These are phyloP conservation scores for Incumbomyces delicatus DNA, from an alignment of 2,329 filamentous ascomycete genomes.

Conservation along the genomic window DNA sequence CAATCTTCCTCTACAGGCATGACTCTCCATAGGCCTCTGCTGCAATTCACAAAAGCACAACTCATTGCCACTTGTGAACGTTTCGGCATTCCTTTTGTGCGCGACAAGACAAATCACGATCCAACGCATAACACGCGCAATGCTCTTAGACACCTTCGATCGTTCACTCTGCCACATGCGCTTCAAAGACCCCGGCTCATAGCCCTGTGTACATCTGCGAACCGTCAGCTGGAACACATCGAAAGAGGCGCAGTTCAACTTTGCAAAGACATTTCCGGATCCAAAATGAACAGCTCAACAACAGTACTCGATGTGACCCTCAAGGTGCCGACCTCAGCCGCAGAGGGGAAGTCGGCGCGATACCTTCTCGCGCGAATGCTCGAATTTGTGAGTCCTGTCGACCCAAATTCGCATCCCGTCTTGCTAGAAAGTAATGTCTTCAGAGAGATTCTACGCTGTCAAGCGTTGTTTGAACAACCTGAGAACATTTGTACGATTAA, in stretches of 20 bases:
- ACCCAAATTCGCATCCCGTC: not conserved
- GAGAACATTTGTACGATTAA: not conserved
- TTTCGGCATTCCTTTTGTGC: slow-evolving; percentile 63
- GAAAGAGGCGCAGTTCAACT: not conserved
- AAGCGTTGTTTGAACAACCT: not conserved
- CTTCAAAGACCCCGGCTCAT: slow-evolving; percentile 36
- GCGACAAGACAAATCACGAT: slow-evolving; percentile 76
- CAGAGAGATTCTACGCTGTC: not conserved
- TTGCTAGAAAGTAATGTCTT: not conserved
- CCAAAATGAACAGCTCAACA: not conserved
- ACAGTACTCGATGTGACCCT: not conserved
- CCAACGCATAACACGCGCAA: slow-evolving; percentile 70
- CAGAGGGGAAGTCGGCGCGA: not conserved
- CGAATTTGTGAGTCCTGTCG: not conserved
- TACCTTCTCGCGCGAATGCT: not conserved
- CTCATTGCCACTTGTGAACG: slow-evolving; percentile 60
- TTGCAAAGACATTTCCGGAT: not conserved
- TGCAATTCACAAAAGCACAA: slow-evolving; percentile 45
- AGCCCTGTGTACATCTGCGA: not conserved
- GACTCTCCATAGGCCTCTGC: slow-evolving; percentile 57
- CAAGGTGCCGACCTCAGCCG: not conserved
- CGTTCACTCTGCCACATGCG: slow-evolving; percentile 56
- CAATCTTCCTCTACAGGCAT: slow-evolving; percentile 41
- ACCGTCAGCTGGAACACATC: not conserved
- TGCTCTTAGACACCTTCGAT: slow-evolving; percentile 60